Evolutionary conservation across 2,329 filamentous ascomycete species (phyloP).

Genomic region (Penicillium sclerotiorum): DNA sequence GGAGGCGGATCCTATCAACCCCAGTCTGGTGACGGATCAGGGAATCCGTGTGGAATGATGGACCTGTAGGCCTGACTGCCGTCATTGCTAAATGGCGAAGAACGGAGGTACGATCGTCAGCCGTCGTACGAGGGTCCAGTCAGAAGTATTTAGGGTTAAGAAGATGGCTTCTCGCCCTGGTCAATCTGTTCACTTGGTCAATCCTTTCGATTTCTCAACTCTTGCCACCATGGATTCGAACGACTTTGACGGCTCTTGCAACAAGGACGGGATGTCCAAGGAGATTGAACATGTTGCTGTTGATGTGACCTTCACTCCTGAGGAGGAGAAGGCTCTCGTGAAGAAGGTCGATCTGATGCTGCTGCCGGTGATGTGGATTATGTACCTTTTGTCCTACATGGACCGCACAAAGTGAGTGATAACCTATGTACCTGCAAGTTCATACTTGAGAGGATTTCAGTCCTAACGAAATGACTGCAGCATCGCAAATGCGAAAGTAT

Average conservation of each 20-base stretch:
- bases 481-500: conserved; percentile 31
- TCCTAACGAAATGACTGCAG: conserved; percentile 1
- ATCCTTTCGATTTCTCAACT: neutral
- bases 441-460: too few species aligned
- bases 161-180: neutral
- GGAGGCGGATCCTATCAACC: conserved; percentile 14
- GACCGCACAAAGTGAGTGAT: conserved; percentile 27
- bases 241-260: conserved; percentile 2
- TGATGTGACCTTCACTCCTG: conserved; percentile 12
- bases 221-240: conserved; percentile 2
- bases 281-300: conserved; percentile 23
- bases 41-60: conserved; percentile 9
- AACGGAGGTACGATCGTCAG: neutral
- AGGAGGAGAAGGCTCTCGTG: conserved; percentile 49
- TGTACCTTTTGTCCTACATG: conserved; percentile 55
- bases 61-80: neutral
- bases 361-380: conserved; percentile 53
- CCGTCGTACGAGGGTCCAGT: neutral
- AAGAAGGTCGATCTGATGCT: conserved; percentile 50
- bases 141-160: conserved; percentile 12
- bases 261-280: conserved; percentile 15
- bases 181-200: neutral
- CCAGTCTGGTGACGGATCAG: conserved; percentile 6
- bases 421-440: too few species aligned
- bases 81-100: conserved; percentile 7